These are phyloP conservation scores for Seiridium cupressi DNA, from an alignment of 2,329 filamentous ascomycete species.

Conservation along the genomic window DNA sequence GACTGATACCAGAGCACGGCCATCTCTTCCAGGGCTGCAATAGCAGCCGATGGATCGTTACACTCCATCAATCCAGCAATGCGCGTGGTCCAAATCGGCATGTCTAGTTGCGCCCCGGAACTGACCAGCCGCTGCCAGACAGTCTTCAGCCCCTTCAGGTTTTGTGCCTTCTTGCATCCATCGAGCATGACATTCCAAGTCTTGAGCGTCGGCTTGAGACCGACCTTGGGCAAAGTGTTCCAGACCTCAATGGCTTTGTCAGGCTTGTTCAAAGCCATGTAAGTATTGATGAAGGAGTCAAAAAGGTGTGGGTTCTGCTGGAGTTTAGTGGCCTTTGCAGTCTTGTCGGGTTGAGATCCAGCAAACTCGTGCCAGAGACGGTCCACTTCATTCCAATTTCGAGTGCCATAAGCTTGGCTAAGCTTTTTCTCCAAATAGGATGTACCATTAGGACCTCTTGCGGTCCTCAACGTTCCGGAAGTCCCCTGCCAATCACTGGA, in stretches of 20 bases:
- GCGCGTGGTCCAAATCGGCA: constrained; percentile 66
- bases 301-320: constrained; percentile 19
- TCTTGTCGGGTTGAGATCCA: constrained; percentile 9
- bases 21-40: constrained; percentile 67
- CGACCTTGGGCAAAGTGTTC: constrained; percentile 32
- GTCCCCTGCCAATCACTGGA: background rate
- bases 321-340: constrained; percentile 17
- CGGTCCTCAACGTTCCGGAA: background rate
- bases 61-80: constrained; percentile 64
- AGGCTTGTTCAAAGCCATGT: constrained; percentile 24
- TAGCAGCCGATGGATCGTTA: constrained; percentile 51
- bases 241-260: constrained; percentile 23
- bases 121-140: constrained; percentile 65
- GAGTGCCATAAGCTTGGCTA: constrained; percentile 9
- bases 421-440: constrained; percentile 14
- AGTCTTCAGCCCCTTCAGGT: constrained; percentile 57
- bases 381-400: constrained; percentile 19
- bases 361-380: constrained; percentile 23
- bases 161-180: constrained; percentile 62
- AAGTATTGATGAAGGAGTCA: constrained; percentile 25
- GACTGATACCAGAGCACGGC: constrained; percentile 53
- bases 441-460: background rate
- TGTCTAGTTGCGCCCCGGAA: constrained; percentile 61
- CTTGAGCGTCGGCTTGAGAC: constrained; percentile 56
- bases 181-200: constrained; percentile 75